phyloP scores from a whole-genome alignment of 208 protist species.

The Crithidia bombi region DNA sequence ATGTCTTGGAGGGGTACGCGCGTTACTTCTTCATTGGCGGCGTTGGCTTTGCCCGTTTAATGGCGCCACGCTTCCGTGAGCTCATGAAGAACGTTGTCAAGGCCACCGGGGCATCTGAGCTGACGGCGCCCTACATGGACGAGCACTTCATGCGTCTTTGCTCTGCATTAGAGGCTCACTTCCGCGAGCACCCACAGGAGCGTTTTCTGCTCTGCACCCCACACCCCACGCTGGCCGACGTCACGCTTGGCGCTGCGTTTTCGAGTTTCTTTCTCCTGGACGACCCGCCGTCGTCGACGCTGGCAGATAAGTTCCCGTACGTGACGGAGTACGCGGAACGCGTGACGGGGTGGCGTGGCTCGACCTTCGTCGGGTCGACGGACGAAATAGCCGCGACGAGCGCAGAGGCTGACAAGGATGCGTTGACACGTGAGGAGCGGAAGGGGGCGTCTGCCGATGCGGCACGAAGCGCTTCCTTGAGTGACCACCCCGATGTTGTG shows the following conservation, averaged over 20 bases:
- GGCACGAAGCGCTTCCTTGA: neutral
- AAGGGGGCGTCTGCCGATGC: no score
- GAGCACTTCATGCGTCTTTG: slow-evolving; percentile 87
- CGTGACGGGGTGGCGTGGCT: slow-evolving; percentile 80
- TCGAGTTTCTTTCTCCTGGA: slow-evolving; percentile 81
- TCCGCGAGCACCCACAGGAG: slow-evolving; percentile 41
- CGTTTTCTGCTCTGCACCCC: slow-evolving; percentile 80
- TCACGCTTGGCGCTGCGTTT: slow-evolving; percentile 77
- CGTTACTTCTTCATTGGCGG: slow-evolving; percentile 75
- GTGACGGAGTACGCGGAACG: slow-evolving; percentile 75
- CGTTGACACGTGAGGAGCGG: no score
- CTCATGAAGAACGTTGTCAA: slow-evolving; percentile 61
- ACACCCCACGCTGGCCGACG: slow-evolving; percentile 84
- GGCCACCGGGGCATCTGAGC: slow-evolving; percentile 62
- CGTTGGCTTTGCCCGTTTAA: slow-evolving; percentile 43
- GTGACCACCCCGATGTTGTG: slow-evolving; percentile 69
- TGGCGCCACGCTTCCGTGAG: slow-evolving; percentile 53
- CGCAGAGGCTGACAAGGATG: neutral
- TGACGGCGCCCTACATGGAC: slow-evolving; percentile 73
- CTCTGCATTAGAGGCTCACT: slow-evolving; percentile 68
- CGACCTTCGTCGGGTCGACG: slow-evolving; percentile 19
- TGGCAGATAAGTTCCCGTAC: slow-evolving; percentile 68
- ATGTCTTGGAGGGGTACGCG: slow-evolving; percentile 73
- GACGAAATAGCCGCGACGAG: slow-evolving; percentile 5
- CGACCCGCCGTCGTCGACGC: slow-evolving; percentile 66